Evolutionary conservation across 225 moss, liverwort and hornwort species (phyloP), one percentile per base, ranked within the genome.

Genomic region (Neckera pumila): DNA sequence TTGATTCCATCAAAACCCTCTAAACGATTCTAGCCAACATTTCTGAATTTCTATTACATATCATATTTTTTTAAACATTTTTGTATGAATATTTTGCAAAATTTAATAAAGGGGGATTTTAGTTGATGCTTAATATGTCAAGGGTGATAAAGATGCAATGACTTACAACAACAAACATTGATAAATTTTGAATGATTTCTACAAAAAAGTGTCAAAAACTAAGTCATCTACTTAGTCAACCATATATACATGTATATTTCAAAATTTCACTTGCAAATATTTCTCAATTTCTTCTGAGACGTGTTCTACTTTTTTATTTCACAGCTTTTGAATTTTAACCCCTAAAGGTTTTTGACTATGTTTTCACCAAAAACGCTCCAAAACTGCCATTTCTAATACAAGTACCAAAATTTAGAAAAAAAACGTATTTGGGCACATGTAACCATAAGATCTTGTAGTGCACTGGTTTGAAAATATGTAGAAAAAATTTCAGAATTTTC

Each of bases 21-120:
- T 4, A 45, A 73, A 73, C 30, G 11, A 73, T 73, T 45, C 30
- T 17, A 73, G 30, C 11, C 45, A 45, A 30, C 16, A 17, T 45
- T 73, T 30, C 17, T 6, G 45, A 73, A 17, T 7, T 28, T 28
- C 10, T 72, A 30, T 17, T 18, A 18, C 18, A 47, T 47, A 18
- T 49, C 0, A 49, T 7, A 49, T 47, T 47, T 19, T 47, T 47
- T 74, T 47, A 7, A 74, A 74, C 19, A 19, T 47, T 30, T 0
- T 49, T 47, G 12, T 74, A 47, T 19, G 3, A 31, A 2, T 19
- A 19, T 31, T 47, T 47, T 74, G 30, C 11, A 47, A 31, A 31
- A 31, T 19, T 47, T 74, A 11, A 47, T 31, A 47, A 6, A 2
- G 2, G 1, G 0, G 1, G 4, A 0, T 19, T 47, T 18, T 30